These are phyloP conservation scores for Suillus discolor DNA, from an alignment of 768 basidiomycete genomes.

Conservation along the genomic window DNA sequence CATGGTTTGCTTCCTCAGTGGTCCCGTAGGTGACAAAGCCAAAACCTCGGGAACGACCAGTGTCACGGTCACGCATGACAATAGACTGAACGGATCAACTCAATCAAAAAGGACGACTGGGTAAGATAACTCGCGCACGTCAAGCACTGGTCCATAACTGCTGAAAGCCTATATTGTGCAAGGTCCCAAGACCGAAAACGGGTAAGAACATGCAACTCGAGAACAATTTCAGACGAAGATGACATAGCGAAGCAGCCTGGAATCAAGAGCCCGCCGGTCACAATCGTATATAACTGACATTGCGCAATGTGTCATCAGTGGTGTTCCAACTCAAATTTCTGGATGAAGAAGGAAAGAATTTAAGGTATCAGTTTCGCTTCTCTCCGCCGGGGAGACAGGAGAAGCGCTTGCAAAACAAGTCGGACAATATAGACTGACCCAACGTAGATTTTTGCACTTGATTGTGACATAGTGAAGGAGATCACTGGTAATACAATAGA, in stretches of 20 bases:
- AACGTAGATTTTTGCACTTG: constrained; percentile 80
- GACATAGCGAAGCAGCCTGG: constrained; percentile 43
- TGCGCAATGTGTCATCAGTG: constrained; percentile 86
- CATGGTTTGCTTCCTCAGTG: constrained; percentile 68
- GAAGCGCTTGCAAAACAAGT: constrained; percentile 46
- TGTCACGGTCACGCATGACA: constrained; percentile 99
- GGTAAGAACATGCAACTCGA: constrained; percentile 36
- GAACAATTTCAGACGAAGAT: constrained; percentile 40
- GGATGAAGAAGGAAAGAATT: constrained; percentile 49
- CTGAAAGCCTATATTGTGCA: constrained; percentile 71
- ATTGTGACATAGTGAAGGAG: constrained; percentile 25
- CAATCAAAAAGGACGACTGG: constrained; percentile 29
- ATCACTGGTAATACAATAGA: constrained; percentile 50
- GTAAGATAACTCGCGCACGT: constrained; percentile 72
- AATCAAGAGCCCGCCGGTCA: constrained; percentile 22
- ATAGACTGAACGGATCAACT: constrained; percentile 65
- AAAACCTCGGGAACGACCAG: constrained; percentile 95
- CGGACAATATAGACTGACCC: constrained; percentile 80
- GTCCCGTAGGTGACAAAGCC: constrained; percentile 86
- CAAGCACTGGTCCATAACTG: constrained; percentile 78
- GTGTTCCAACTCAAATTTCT: constrained; percentile 97
- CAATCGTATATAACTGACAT: constrained; percentile 55
- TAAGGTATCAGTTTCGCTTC: constrained; percentile 57
- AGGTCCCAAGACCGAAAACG: constrained; percentile 24
- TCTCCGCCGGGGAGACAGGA: constrained; percentile 42